A percentile compares a stretch with the other conserved stretches of the same genome.
phyloP scores from a whole-genome alignment of 1,139 yeast species.

The Yamadazyma diospyri region DNA sequence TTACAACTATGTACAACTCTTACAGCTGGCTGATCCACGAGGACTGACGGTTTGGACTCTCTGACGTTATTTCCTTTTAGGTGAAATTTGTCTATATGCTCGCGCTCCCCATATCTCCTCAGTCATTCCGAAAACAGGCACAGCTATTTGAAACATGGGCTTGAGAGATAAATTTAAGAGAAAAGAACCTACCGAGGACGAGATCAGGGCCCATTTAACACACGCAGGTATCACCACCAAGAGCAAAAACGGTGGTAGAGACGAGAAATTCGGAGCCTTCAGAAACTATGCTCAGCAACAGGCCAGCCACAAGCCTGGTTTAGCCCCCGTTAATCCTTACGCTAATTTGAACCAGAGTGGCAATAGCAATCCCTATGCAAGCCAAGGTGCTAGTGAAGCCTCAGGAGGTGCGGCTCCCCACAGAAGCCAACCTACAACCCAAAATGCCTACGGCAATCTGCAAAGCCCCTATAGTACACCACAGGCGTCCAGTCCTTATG shows the following conservation, averaged over 20 bases:
- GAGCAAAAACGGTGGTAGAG: slow-evolving; percentile 30
- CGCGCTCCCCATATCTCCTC: too few relatives aligned
- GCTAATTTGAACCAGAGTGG: slow-evolving; percentile 28
- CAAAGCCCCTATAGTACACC: slow-evolving; percentile 3
- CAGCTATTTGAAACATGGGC: slow-evolving; percentile 43
- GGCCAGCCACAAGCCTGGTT: slow-evolving; percentile 37
- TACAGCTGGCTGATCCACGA: too few relatives aligned
- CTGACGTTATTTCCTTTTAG: too few relatives aligned
- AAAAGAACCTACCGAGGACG: slow-evolving; percentile 60
- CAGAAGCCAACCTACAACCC: background rate
- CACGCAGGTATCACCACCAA: slow-evolving; percentile 53
- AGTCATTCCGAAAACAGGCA: too few relatives aligned
- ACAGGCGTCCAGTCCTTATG: too few relatives aligned
- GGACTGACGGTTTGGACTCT: too few relatives aligned
- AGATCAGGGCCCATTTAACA: slow-evolving; percentile 48
- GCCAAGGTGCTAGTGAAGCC: slow-evolving; percentile 8
- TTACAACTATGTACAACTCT: too few relatives aligned
- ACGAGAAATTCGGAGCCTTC: slow-evolving; percentile 65
- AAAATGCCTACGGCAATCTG: slow-evolving; percentile 2
- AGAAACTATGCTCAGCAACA: slow-evolving; percentile 55
- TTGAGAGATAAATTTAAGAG: slow-evolving; percentile 53
- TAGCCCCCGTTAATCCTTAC: slow-evolving; percentile 46
- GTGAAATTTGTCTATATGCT: too few relatives aligned
- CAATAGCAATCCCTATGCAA: slow-evolving; percentile 26
- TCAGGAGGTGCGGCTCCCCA: background rate